Evolutionary conservation across 139 green algal species (phyloP), one percentile per base, ranked within the genome.

Genomic region (Ulvella scutata): DNA sequence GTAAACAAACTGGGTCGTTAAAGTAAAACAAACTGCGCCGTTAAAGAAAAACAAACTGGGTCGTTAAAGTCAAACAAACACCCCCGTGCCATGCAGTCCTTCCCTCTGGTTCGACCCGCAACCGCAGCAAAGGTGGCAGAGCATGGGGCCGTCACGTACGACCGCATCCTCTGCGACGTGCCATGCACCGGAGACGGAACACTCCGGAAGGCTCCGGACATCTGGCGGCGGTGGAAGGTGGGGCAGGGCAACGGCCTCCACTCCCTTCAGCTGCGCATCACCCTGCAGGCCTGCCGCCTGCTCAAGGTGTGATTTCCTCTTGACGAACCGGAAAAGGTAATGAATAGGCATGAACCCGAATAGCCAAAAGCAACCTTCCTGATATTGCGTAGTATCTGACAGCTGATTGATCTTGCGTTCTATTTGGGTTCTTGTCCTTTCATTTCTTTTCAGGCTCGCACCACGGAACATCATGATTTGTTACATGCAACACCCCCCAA

Each of bases 161-260:
- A 99, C 78, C 85, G 95, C 72, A 92, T 99, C 62, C 85, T 99
- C 61, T 94, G 87, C 74, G 95, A 99, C 76, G 95, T 99, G 51
- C 95, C 95, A 4, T 99, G 95, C 88, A 82, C 74, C 34, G 94
- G 94, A 33, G 95, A 99, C 79, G 95, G 95, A 75, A 99, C 95
- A 6, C 80, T 98, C 79, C 89, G 95, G 38, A 99, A 99, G 84
- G 88, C 91, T 21, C 90, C 92, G 6, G 95, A 99, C 84, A 94
- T 99, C 72, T 99, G 95, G 95, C 76, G 87, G 17, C 84, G 87
- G 35, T 99, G 91, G 91, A 85, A 43, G 37, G 43, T 85, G 3
- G 67, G 51, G 37, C 87, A 85, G 37, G 95, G 90, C 79, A 96
- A 95, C 74, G 91, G 92, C 20, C 79, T 98, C 80, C 94, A 99